phyloP scores from a whole-genome alignment of 1,139 yeast genomes.

The Debaryomyces sp. region DNA sequence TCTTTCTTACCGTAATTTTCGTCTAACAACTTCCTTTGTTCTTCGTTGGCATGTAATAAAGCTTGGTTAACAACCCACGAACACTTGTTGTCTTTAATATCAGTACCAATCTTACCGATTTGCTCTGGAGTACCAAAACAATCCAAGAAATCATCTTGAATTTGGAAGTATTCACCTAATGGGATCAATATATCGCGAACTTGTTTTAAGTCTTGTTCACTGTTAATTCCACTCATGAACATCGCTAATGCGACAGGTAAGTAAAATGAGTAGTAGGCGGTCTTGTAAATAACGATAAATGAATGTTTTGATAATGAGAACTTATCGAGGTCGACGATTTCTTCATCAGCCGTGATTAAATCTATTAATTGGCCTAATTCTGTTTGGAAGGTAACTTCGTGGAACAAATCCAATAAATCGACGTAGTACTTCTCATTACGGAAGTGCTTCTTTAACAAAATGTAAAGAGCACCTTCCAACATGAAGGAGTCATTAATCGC shows the following conservation, averaged over 20 bases:
- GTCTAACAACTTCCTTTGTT: constrained; percentile 82
- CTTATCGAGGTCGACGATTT: constrained; percentile 82
- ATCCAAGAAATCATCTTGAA: constrained; percentile 96
- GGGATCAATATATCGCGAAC: constrained; percentile 88
- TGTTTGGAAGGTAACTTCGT: constrained; percentile 94
- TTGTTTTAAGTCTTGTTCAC: constrained; percentile 78
- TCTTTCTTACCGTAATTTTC: constrained; percentile 89
- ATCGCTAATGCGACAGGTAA: constrained; percentile 97
- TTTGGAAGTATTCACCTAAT: constrained; percentile 97
- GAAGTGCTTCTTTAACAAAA: constrained; percentile 87
- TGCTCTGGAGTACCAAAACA: constrained; percentile 97
- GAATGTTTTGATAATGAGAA: constrained; percentile 90
- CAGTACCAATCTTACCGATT: constrained; percentile 98
- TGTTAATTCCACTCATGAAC: constrained; percentile 82
- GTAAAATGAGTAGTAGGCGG: constrained; percentile 97
- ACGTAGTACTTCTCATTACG: constrained; percentile 79
- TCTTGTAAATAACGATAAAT: constrained; percentile 93
- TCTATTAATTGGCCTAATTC: constrained; percentile 96
- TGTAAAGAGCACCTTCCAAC: constrained; percentile 94
- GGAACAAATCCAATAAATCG: constrained; percentile 89
- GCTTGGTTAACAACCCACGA: constrained; percentile 98
- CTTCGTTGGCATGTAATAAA: constrained; percentile 72
- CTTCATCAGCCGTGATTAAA: constrained; percentile 96
- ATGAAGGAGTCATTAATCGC: constrained; percentile 98
- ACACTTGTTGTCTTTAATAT: constrained; percentile 97